These are phyloP conservation scores for Gossypium schwendimanii DNA, from an alignment of 441 rosid species.

Conservation along the genomic window DNA sequence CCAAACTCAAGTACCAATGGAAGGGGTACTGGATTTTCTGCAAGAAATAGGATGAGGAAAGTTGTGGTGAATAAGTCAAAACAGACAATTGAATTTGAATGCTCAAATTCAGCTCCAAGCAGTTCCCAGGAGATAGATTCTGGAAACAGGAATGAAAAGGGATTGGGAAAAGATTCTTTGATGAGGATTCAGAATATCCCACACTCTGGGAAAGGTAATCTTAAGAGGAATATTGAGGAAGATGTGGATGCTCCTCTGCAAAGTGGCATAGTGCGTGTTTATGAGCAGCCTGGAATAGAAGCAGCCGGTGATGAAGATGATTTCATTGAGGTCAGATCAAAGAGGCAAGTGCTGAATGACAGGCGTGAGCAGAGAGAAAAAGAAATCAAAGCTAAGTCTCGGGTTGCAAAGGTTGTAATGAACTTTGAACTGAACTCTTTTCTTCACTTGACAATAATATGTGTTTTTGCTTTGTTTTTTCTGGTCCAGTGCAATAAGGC, in stretches of 20 bases:
- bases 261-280: constrained; percentile 71
- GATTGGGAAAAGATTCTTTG: constrained; percentile 40
- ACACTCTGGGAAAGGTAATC: constrained; percentile 37
- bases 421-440: constrained; percentile 5
- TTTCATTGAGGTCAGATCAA: constrained; percentile 95
- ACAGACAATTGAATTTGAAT: constrained; percentile 42
- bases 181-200: constrained; percentile 37
- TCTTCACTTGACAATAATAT: background rate
- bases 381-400: constrained; percentile 84
- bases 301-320: constrained; percentile 89
- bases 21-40: constrained; percentile 31
- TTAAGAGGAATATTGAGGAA: constrained; percentile 38
- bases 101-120: constrained; percentile 27
- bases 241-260: constrained; percentile 72
- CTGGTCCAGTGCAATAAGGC: constrained; percentile 10
- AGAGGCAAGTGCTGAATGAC: constrained; percentile 96
- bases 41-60: constrained; percentile 45
- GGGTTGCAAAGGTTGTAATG: constrained; percentile 59
- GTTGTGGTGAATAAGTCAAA: constrained; percentile 50
- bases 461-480: constrained; percentile 9
- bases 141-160: constrained; percentile 42
- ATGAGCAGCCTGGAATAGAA: constrained; percentile 90
- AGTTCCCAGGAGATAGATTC: constrained; percentile 34
- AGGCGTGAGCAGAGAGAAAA: constrained; percentile 96
- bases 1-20: constrained; percentile 38